Evolutionary conservation across 306 rosid genomes (phyloP).

Genomic region (Vicia villosa): DNA sequence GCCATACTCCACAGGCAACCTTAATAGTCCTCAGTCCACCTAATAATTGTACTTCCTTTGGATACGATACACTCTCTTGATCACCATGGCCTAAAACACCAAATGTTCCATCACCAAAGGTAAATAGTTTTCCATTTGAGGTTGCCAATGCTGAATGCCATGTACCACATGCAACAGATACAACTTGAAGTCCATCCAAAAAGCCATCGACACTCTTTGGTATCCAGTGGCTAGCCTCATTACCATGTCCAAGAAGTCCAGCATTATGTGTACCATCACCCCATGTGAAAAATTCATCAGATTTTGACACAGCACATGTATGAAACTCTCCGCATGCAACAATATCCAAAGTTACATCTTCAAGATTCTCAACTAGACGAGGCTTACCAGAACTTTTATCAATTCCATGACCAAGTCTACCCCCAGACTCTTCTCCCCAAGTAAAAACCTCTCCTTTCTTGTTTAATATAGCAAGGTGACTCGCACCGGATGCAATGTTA

Average conservation of each 20-base stretch:
- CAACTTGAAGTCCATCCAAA: constrained; percentile 85
- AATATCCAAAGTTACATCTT: constrained; percentile 50
- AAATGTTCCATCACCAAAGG: constrained; percentile 57
- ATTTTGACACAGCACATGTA: constrained; percentile 66
- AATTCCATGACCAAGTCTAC: constrained; percentile 84
- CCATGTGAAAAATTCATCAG: constrained; percentile 76
- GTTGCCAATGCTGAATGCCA: constrained; percentile 97
- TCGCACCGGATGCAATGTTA: constrained; percentile 68
- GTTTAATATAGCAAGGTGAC: constrained; percentile 73
- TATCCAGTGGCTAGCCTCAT: constrained; percentile 74
- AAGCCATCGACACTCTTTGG: constrained; percentile 70
- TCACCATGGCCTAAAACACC: constrained; percentile 95
- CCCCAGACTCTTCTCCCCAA: constrained; percentile 98
- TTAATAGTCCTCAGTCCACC: constrained; percentile 71
- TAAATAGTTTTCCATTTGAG: constrained; percentile 73
- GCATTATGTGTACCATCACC: constrained; percentile 79
- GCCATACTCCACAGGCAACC: constrained; percentile 97
- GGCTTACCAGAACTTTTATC: constrained; percentile 63
- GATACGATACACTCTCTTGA: constrained; percentile 60
- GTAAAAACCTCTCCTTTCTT: constrained; percentile 88
- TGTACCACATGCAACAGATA: constrained; percentile 87
- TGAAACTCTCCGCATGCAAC: constrained; percentile 91
- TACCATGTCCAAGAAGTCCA: constrained; percentile 91
- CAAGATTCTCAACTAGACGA: constrained; percentile 60
- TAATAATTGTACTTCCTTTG: constrained; percentile 76